Conservation (phyloP, 495 filamentous ascomycete species). For the Bombardia bombarda region DNA sequence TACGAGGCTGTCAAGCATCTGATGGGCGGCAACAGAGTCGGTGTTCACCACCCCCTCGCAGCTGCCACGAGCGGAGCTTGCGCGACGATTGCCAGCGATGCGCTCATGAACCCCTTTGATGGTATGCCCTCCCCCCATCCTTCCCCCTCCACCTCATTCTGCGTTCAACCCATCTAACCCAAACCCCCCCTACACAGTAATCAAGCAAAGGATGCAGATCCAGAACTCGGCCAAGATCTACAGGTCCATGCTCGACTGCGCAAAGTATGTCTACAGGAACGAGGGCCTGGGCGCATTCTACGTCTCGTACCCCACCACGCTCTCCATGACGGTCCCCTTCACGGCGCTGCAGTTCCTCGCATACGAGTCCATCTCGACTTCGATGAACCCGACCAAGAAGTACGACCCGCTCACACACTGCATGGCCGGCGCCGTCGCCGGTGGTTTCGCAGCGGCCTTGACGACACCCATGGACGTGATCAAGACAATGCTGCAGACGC, state of each 20-base stretch:
- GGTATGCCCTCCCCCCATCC: slow-evolving; percentile 46
- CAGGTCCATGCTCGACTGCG: slow-evolving; percentile 76
- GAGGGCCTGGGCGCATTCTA: slow-evolving; percentile 94
- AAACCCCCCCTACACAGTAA: slow-evolving; percentile 49
- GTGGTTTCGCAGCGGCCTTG: slow-evolving; percentile 84
- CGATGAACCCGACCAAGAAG: slow-evolving; percentile 73
- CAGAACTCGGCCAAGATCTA: slow-evolving; percentile 82
- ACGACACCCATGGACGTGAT: slow-evolving; percentile 97
- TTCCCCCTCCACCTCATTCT: background rate
- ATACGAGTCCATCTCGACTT: slow-evolving; percentile 91
- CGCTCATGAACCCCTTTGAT: slow-evolving; percentile 99
- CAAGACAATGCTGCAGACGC: slow-evolving; percentile 92
- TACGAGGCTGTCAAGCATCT: slow-evolving; percentile 95
- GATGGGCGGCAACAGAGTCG: slow-evolving; percentile 83
- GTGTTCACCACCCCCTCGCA: slow-evolving; percentile 87
- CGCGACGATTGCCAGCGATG: slow-evolving; percentile 94
- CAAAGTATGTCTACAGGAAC: slow-evolving; percentile 70
- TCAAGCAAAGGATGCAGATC: slow-evolving; percentile 99
- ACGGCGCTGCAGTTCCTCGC: slow-evolving; percentile 93
- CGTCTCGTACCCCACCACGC: slow-evolving; percentile 94
- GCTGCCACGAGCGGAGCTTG: slow-evolving; percentile 86
- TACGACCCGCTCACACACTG: slow-evolving; percentile 95
- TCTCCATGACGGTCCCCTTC: slow-evolving; percentile 98
- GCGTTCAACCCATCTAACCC: slow-evolving; percentile 7
- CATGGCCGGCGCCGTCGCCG: slow-evolving; percentile 81